Evolutionary conservation across 2,329 filamentous ascomycete genomes (phyloP).

Genomic region (Pseudogymnoascus destructans): DNA sequence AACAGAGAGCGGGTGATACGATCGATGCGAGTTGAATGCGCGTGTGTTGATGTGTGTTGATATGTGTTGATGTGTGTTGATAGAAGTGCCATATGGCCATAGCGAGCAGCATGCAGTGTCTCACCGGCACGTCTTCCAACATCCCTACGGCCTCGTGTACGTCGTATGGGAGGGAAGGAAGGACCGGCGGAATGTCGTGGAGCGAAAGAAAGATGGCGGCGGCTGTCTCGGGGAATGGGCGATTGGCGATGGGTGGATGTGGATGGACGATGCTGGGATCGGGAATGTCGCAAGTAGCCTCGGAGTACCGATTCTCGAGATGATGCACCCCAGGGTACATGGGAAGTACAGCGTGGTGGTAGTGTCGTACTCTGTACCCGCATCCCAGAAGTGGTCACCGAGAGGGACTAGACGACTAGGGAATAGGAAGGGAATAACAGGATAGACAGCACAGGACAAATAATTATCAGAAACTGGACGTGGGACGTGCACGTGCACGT

Average conservation of each 20-base stretch:
- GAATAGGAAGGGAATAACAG: not conserved
- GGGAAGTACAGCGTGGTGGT: not conserved
- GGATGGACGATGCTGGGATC: not conserved
- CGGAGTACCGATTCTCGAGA: slow-evolving; percentile 3
- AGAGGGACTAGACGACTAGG: not conserved
- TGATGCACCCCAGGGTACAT: not conserved
- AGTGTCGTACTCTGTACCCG: too few relatives aligned
- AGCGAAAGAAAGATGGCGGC: not conserved
- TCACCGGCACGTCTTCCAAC: not conserved
- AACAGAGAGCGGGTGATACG: not conserved
- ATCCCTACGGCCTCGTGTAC: slow-evolving; percentile 3
- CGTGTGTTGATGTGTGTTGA: not conserved
- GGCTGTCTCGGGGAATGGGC: not conserved
- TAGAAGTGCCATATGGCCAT: not conserved
- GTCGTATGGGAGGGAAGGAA: not conserved
- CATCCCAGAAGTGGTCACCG: not conserved
- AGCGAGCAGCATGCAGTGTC: not conserved
- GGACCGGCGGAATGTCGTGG: not conserved
- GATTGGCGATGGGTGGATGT: not conserved
- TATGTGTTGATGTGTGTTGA: not conserved
- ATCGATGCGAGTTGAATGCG: not conserved
- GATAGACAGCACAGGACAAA: not conserved
- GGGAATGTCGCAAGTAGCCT: not conserved
- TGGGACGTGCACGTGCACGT: too few relatives aligned
- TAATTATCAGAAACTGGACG: too few relatives aligned